Evolutionary conservation across 2,329 filamentous ascomycete genomes (phyloP).

Genomic region (Shiraia sp.): DNA sequence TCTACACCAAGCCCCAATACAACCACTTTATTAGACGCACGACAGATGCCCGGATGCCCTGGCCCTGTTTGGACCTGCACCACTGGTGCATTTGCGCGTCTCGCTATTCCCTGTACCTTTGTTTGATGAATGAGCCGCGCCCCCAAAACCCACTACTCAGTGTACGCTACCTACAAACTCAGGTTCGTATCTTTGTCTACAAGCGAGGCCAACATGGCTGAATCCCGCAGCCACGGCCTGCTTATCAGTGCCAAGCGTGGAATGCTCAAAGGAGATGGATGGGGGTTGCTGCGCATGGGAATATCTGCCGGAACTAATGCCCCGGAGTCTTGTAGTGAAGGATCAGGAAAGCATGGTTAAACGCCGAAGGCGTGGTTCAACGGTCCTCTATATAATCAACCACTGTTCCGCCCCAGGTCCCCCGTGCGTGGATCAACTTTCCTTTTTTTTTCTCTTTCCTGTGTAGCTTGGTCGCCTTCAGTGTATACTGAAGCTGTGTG

Average conservation of each 20-base stretch:
- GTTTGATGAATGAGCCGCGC: no score
- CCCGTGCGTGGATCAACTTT: no score
- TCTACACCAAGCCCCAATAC: conserved; percentile 18
- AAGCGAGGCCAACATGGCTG: conserved; percentile 10
- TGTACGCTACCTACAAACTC: conserved; percentile 12
- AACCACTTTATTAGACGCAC: conserved; percentile 16
- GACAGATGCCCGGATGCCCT: conserved; percentile 10
- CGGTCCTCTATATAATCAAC: conserved; percentile 23
- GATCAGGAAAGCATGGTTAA: conserved; percentile 9
- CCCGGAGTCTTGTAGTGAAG: conserved; percentile 11
- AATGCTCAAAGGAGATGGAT: conserved; percentile 18
- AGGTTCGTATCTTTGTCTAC: conserved; percentile 10
- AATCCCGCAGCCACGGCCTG: conserved; percentile 5
- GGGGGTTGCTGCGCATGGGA: conserved; percentile 19
- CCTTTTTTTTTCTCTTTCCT: conserved; percentile 3
- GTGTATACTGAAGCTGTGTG: not conserved
- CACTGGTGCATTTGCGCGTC: conserved; percentile 24
- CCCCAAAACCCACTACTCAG: no score
- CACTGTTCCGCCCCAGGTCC: no score
- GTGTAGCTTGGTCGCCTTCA: not conserved
- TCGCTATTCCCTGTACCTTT: conserved; percentile 23
- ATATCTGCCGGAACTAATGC: conserved; percentile 12
- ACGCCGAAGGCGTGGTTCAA: conserved; percentile 10
- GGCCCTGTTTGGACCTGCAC: conserved; percentile 11
- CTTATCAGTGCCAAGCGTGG: conserved; percentile 42